Evolutionary conservation across 176 grass and related monocot genomes (phyloP).

Genomic region (Eragrostis nindensis): DNA sequence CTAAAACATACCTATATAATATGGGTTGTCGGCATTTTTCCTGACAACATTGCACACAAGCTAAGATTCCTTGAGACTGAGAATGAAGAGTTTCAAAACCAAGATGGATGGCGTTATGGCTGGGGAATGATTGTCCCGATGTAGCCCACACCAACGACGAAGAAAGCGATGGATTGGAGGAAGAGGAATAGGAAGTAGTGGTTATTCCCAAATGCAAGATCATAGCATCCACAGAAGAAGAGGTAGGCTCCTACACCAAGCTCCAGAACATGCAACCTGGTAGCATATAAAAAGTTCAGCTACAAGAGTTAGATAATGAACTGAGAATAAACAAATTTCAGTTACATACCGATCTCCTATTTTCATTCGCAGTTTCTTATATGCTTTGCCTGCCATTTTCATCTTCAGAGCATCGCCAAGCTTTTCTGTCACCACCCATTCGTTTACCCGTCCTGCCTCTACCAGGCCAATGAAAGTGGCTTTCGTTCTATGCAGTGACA

Average conservation of each 20-base stretch:
- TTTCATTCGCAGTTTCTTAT: conserved; percentile 52
- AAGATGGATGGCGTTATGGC: conserved; percentile 25
- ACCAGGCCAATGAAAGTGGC: conserved; percentile 73
- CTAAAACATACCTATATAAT: conserved; percentile 39
- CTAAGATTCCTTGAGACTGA: conserved; percentile 28
- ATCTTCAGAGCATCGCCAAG: conserved; percentile 67
- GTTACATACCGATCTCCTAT: conserved; percentile 57
- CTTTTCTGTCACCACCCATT: conserved; percentile 91
- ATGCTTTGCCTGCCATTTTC: conserved; percentile 47
- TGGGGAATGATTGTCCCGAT: conserved; percentile 60
- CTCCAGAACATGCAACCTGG: conserved; percentile 74
- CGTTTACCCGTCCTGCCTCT: conserved; percentile 76
- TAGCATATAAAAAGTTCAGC: conserved; percentile 30
- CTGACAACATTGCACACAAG: conserved; percentile 31
- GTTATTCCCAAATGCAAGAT: conserved; percentile 56
- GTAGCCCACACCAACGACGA: conserved; percentile 63
- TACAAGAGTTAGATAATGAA: conserved; percentile 19
- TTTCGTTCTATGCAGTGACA: conserved; percentile 90
- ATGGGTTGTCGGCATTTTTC: conserved; percentile 19
- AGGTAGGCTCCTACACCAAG: conserved; percentile 65
- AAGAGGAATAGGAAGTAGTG: conserved; percentile 71
- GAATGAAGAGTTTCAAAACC: background rate
- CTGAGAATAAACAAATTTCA: background rate
- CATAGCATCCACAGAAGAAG: conserved; percentile 76
- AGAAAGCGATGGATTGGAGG: conserved; percentile 77